phyloP scores from a whole-genome alignment of 768 basidiomycete species.

The Naganishia vaughanmartiniae region DNA sequence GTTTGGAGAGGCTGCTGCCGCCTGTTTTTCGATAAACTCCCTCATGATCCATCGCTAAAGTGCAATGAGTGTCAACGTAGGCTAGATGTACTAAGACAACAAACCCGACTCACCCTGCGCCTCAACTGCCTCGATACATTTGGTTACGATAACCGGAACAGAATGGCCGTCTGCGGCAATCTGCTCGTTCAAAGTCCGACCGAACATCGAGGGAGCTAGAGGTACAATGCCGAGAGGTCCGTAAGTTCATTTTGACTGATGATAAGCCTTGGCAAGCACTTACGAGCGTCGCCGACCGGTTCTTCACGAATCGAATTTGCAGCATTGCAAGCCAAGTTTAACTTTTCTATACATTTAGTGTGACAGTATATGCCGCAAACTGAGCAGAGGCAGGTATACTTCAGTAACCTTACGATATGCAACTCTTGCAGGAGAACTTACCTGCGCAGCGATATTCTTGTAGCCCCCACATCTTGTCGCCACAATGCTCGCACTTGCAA shows the following conservation, averaged over 20 bases:
- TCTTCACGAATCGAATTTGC: slow-evolving; percentile 34
- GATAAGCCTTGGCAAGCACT: slow-evolving; percentile 11
- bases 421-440: slow-evolving; percentile 54
- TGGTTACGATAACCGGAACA: slow-evolving; percentile 86
- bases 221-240: neutral
- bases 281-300: slow-evolving; percentile 32
- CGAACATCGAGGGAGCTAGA: slow-evolving; percentile 85
- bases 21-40: slow-evolving; percentile 98
- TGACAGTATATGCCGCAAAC: slow-evolving; percentile 84
- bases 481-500: slow-evolving; percentile 89
- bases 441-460: slow-evolving; percentile 80
- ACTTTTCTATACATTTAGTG: slow-evolving; percentile 72
- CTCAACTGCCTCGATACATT: slow-evolving; percentile 94
- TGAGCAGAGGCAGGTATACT: slow-evolving; percentile 45
- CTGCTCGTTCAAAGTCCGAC: slow-evolving; percentile 81
- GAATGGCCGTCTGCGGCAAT: slow-evolving; percentile 55
- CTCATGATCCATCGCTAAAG: slow-evolving; percentile 83
- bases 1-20: slow-evolving; percentile 84
- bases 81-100: slow-evolving; percentile 23
- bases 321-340: slow-evolving; percentile 66
- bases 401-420: neutral
- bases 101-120: slow-evolving; percentile 62
- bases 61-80: neutral
- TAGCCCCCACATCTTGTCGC: slow-evolving; percentile 99
- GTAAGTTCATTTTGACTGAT: neutral